These are phyloP conservation scores for Scalesia atractyloides DNA, from an alignment of 129 eudicot genomes.

Conservation along the genomic window DNA sequence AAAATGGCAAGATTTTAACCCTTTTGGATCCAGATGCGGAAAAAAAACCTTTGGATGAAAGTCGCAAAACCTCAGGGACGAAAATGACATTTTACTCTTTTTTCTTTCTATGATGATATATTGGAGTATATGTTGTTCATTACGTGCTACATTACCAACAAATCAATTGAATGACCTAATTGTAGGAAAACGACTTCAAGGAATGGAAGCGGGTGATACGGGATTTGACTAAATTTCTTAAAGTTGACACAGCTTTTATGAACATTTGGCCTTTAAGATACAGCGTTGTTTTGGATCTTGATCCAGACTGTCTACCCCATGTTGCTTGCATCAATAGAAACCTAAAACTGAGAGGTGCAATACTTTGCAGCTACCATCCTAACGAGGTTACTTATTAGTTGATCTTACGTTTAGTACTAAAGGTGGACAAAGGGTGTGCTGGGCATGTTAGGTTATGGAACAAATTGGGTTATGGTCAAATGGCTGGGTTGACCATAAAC, in stretches of 20 bases:
- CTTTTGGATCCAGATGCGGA: no score
- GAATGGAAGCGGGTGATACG: conserved; percentile 89
- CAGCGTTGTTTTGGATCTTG: conserved; percentile 70
- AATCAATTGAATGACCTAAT: conserved; percentile 32
- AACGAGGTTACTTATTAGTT: conserved; percentile 54
- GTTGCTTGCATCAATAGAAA: conserved; percentile 50
- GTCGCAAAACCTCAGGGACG: no score
- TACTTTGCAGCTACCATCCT: conserved; percentile 74
- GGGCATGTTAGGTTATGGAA: not conserved
- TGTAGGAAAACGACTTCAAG: conserved; percentile 80
- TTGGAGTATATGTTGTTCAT: not conserved
- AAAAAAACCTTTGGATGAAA: no score
- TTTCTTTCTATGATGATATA: not conserved
- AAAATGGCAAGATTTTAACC: no score
- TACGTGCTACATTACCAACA: not conserved
- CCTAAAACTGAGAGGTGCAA: conserved; percentile 61
- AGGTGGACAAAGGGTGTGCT: not conserved
- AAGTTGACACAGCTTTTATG: conserved; percentile 79
- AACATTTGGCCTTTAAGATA: conserved; percentile 81
- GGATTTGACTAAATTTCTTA: conserved; percentile 73
- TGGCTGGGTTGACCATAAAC: not conserved
- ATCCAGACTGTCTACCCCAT: conserved; percentile 62
- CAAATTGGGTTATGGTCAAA: not conserved
- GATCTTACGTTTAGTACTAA: not conserved
- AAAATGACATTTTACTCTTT: no score